Percentiles rank a stretch among this genome's conserved stretches.
These are phyloP conservation scores for Suhomyces panamericanus DNA, from an alignment of 1,139 yeast species.

Conservation along the genomic window DNA sequence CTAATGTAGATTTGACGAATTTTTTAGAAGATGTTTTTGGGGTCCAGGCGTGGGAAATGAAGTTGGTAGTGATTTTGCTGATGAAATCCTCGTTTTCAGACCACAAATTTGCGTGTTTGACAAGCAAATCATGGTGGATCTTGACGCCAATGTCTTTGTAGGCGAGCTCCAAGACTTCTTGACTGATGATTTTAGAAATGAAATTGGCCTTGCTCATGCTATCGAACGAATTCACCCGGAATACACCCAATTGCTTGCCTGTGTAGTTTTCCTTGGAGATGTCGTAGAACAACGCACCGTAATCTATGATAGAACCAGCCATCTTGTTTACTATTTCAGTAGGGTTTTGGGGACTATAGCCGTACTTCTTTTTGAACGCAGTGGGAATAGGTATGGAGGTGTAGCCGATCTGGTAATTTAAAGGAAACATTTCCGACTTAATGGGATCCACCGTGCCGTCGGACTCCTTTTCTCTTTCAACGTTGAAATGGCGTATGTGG, in stretches of 20 bases:
- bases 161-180: constrained; percentile 60
- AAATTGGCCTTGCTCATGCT: constrained; percentile 64
- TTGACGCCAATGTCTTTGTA: constrained; percentile 51
- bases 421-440: constrained; percentile 7
- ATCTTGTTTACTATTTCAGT: constrained; percentile 38
- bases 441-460: constrained; percentile 1
- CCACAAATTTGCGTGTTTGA: constrained; percentile 62
- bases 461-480: constrained; percentile 8
- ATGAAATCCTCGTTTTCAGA: constrained; percentile 55
- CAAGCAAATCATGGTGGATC: constrained; percentile 42
- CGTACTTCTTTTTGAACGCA: constrained; percentile 36
- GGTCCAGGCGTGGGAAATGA: constrained; percentile 35
- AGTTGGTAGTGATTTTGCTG: constrained; percentile 43
- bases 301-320: constrained; percentile 52
- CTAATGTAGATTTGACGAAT: constrained; percentile 43
- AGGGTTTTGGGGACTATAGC: constrained; percentile 40
- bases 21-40: constrained; percentile 35
- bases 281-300: constrained; percentile 68
- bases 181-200: constrained; percentile 58
- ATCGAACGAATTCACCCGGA: constrained; percentile 64
- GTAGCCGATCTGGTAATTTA: constrained; percentile 23
- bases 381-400: constrained; percentile 39
- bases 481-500: constrained; percentile 33
- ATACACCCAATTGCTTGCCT: constrained; percentile 70
- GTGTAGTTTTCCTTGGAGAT: constrained; percentile 45